Conservation (phyloP, 441 rosid species). For the Hypseocharis bilobata region DNA sequence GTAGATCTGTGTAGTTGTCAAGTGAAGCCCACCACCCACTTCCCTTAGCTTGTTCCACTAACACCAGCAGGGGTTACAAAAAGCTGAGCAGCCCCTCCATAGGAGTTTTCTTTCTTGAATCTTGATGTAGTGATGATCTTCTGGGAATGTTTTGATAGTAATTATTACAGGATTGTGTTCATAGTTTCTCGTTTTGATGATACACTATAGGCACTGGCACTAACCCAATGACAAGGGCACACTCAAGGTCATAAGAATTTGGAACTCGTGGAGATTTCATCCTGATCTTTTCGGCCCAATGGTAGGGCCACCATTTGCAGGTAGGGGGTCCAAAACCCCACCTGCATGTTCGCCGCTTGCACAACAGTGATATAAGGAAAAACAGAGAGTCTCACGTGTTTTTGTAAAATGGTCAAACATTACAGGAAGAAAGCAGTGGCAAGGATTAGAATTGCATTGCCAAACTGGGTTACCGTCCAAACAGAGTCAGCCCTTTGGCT, state of each 20-base stretch:
- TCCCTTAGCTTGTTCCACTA: too few species aligned
- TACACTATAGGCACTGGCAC: neutral
- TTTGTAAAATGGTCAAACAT: neutral
- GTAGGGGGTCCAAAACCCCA: slow-evolving; percentile 7
- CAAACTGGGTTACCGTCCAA: slow-evolving; percentile 21
- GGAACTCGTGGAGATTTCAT: neutral
- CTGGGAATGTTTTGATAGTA: neutral
- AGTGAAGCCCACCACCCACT: too few species aligned
- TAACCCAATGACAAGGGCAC: too few species aligned
- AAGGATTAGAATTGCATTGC: slow-evolving; percentile 4
- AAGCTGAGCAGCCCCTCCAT: neutral
- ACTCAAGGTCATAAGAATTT: neutral
- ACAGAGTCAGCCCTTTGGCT: slow-evolving; percentile 9
- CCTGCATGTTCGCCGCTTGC: slow-evolving; percentile 23
- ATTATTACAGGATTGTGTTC: neutral
- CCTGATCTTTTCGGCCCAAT: neutral
- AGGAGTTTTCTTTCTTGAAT: neutral
- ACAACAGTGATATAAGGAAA: slow-evolving; percentile 13
- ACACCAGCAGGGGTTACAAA: neutral
- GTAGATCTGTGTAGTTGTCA: too few species aligned
- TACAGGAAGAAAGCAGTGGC: slow-evolving; percentile 7
- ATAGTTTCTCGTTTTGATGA: neutral
- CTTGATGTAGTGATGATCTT: neutral
- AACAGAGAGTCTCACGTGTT: slow-evolving; percentile 14
- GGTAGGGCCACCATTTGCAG: neutral